Base-by-base conservation (phyloP, 2,329 filamentous ascomycete genomes). In the Hypoxylon sp. region DNA sequence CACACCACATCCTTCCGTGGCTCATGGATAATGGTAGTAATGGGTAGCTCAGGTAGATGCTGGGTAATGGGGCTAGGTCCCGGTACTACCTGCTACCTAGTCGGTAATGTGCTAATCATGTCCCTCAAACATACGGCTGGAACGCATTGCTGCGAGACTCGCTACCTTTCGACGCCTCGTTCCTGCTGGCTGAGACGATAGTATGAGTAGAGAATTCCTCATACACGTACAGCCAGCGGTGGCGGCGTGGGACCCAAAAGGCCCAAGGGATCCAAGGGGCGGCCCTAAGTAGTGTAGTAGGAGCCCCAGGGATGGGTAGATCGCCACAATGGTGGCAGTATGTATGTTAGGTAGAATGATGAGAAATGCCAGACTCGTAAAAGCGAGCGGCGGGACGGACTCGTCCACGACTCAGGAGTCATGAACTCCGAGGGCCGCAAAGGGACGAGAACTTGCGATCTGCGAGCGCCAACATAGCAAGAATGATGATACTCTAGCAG, bases 1-100 rank as follows among this genome's bases (percentile, higher is more conserved):
- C 74, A 76, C 75, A 74, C 72, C 69, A 73, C 71, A 72, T 68
- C 71, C 72, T 73, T 72, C 69, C 68, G 67, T 73, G 72, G 73
- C 71, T 71, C 73, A 61, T 70, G 61, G 64, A 72, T 70, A 52
- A 73, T 65, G 64, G 58, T 71, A 64, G 62, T 64, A 65, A 62
- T 69, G 65, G 52, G 31, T 44, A 52, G 47, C 7, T 37, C 27
- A 54, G 50, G n/a, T 58, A 50, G 47, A 15, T 17, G 13, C 42
- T 59, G 55, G 62, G 55, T 17, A 15, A 48, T 59, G 55, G 62
- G 55, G 62, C 55, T 35, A 47, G 50, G 47, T 44, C 52, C 44
- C 56, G 27, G 52, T 56, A 19, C 50, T 56, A 55, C 62, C 42
- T 60, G 29, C 55, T 37, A 32, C 19, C 37, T 6, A 10, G 27